phyloP scores from a whole-genome alignment of 2,329 filamentous ascomycete genomes.

The Aspergillus spinulosporus region DNA sequence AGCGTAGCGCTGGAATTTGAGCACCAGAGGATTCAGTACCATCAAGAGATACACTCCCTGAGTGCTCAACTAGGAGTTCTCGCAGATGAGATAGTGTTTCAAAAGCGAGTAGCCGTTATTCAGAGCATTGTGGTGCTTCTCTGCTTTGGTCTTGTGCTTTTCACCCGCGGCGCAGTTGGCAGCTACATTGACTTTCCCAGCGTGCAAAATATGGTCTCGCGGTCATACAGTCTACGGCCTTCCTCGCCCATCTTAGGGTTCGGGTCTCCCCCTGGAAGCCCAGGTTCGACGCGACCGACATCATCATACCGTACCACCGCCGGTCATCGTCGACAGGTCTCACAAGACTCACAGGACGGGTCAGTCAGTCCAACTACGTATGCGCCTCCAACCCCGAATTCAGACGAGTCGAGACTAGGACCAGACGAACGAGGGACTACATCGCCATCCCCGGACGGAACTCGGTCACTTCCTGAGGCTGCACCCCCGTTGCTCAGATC shows the following conservation, averaged over 20 bases:
- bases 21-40: constrained; percentile 79
- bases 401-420: constrained; percentile 26
- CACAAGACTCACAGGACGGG: constrained; percentile 36
- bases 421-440: constrained; percentile 20
- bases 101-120: constrained; percentile 89
- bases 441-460: constrained; percentile 12
- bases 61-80: constrained; percentile 78
- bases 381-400: constrained; percentile 43
- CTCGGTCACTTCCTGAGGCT: constrained; percentile 26
- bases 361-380: constrained; percentile 37
- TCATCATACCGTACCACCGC: constrained; percentile 32
- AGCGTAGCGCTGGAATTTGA: constrained; percentile 90
- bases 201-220: constrained; percentile 49
- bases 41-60: constrained; percentile 79
- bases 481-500: constrained; percentile 29
- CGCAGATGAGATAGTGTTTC: constrained; percentile 82
- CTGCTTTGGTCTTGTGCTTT: constrained; percentile 84
- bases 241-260: constrained; percentile 38
- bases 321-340: constrained; percentile 34
- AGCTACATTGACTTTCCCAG: constrained; percentile 49
- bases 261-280: constrained; percentile 40
- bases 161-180: constrained; percentile 52
- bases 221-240: constrained; percentile 46
- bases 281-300: constrained; percentile 36
- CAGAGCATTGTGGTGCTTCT: constrained; percentile 85